Evolutionary conservation across 768 basidiomycete species (phyloP).

Genomic region (Botryobasidium botryosum): DNA sequence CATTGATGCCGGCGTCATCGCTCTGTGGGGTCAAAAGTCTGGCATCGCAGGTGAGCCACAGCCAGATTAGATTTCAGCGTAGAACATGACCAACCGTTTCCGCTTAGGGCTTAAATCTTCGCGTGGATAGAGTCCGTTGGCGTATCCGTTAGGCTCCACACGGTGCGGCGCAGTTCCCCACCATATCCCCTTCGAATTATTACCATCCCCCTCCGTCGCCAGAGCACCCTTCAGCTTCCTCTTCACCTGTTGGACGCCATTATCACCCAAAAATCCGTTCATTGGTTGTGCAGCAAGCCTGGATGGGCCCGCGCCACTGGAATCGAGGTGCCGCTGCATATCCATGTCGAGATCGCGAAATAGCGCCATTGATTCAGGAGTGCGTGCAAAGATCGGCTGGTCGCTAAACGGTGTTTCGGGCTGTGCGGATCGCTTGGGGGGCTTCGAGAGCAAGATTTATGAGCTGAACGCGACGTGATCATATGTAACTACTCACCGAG

Average conservation of each 20-base stretch:
- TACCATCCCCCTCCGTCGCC: conserved; percentile 10
- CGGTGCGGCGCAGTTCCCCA: too few relatives aligned
- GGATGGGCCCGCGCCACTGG: conserved; percentile 13
- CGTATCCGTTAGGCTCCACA: too few relatives aligned
- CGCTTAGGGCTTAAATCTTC: too few relatives aligned
- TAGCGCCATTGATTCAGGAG: conserved; percentile 51
- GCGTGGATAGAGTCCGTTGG: too few relatives aligned
- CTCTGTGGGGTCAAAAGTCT: too few relatives aligned
- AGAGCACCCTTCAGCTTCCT: conserved; percentile 9
- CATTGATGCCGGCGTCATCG: neutral
- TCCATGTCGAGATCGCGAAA: conserved; percentile 45
- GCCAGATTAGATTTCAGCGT: too few relatives aligned
- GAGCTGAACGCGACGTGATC: too few relatives aligned
- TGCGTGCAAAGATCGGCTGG: conserved; percentile 48
- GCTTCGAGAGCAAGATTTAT: too few relatives aligned
- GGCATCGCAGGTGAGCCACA: too few relatives aligned
- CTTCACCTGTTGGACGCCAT: conserved; percentile 8
- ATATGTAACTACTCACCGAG: too few relatives aligned
- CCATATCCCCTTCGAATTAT: conserved; percentile 13
- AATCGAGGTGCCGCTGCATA: conserved; percentile 20
- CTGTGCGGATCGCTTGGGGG: too few relatives aligned
- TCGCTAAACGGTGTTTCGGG: conserved; percentile 43
- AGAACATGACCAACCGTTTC: too few relatives aligned
- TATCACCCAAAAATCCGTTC: conserved; percentile 1
- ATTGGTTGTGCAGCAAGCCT: conserved; percentile 1